Base-by-base conservation (phyloP, 2,329 filamentous ascomycete species). In the Epichloe sylvatica region DNA sequence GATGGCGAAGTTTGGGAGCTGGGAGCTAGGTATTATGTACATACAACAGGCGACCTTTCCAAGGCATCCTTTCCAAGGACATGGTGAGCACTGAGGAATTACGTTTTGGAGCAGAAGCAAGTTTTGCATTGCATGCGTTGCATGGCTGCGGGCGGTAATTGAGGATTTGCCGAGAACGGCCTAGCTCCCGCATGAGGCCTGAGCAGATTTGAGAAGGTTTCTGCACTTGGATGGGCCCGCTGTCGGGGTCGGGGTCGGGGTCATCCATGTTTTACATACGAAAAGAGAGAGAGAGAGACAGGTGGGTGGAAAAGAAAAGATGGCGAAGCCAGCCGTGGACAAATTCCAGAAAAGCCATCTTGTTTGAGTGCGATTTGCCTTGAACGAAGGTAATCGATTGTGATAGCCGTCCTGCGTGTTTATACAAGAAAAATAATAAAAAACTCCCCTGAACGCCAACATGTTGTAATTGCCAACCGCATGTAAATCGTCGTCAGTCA, bases 181-280 rank as follows among this genome's bases (percentile, higher is more conserved):
- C 23, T 2, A 25, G 23, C 21, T 23, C 23, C 23, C 23, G 23
- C 23, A 7, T 25, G 23, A 25, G 23, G 23, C 23, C 23, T 72
- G 72, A 72, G 72, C 66, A 65, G 55, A 53, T 75, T 75, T 75
- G 72, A 75, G 72, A 70, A 72, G 63, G 67, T 75, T 25, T 25
- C 6, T 58, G 55, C 57, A 60, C 2, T 30, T 8, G 1, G 7
- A 30, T 19, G 17, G 17, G 17, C 17, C 17, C 17, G 17, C 17
- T 19, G 17, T 19, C 17, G 17, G 17, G 17, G 17, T 19, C 17
- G 17, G 17, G 17, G 17, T 19, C 17, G 2, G 2, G 23, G n/a
- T 36, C 8, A 30, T 30, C 8, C 9, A 4, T 30, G 7, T 30
- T 25, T 40, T n/a, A 12, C 8, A 40, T 19, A 19, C 17, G 17